Evolutionary conservation across 2,329 filamentous ascomycete genomes (phyloP).

Genomic region (Cyclaneusma minus): DNA sequence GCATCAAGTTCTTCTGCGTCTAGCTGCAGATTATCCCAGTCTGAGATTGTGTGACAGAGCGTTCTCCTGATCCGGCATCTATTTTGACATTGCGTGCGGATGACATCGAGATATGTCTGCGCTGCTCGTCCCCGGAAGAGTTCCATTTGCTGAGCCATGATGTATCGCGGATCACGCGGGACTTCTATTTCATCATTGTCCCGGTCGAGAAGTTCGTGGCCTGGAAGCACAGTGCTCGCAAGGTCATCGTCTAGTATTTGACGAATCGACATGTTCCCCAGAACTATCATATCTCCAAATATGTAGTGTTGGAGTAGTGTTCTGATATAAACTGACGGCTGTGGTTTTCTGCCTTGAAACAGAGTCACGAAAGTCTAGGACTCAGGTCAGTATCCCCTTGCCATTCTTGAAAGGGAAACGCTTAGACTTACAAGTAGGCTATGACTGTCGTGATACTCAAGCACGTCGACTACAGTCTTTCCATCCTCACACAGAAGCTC

Average conservation of each 20-base stretch:
- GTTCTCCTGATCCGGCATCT: constrained; percentile 76
- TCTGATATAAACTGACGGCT: constrained; percentile 71
- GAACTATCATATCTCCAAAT: constrained; percentile 54
- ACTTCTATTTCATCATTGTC: constrained; percentile 63
- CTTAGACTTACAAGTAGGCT: constrained; percentile 45
- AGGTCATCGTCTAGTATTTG: constrained; percentile 72
- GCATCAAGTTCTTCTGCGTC: constrained; percentile 68
- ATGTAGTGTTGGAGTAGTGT: constrained; percentile 64
- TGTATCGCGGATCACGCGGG: constrained; percentile 56
- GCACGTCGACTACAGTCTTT: constrained; percentile 48
- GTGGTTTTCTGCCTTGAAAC: constrained; percentile 65
- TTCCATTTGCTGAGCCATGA: constrained; percentile 62
- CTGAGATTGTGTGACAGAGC: constrained; percentile 67
- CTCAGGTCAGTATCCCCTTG: constrained; percentile 4
- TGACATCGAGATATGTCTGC: constrained; percentile 67
- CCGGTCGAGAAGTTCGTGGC: constrained; percentile 53
- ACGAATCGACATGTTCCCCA: constrained; percentile 53
- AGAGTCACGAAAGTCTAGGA: constrained; percentile 57
- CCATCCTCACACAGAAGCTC: constrained; percentile 58
- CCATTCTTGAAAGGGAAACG: not conserved
- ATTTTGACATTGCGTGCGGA: constrained; percentile 78
- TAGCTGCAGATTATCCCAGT: constrained; percentile 72
- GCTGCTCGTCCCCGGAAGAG: constrained; percentile 42
- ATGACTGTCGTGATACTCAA: constrained; percentile 52
- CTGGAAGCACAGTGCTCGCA: constrained; percentile 59